phyloP scores from a whole-genome alignment of 139 green algal species.

The Chlorella sp. region DNA sequence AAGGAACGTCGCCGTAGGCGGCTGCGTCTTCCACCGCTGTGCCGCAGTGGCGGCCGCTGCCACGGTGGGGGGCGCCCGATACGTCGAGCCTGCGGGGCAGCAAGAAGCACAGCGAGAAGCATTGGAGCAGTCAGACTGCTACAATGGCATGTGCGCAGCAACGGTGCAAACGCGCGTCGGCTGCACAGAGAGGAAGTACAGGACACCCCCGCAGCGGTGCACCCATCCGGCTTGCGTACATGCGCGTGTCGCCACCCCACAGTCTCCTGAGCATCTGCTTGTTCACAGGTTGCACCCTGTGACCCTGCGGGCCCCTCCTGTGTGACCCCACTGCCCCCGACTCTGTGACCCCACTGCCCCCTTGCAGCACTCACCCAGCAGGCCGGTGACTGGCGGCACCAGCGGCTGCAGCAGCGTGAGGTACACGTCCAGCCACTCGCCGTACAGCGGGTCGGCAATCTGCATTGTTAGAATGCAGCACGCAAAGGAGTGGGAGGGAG shows the following conservation, averaged over 20 bases:
- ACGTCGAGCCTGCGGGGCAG: not conserved
- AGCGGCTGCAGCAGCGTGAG: not conserved
- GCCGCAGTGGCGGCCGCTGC: not conserved
- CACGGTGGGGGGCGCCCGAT: not conserved
- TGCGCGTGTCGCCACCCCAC: too few species aligned
- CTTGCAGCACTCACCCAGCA: not conserved
- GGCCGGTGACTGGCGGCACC: not conserved
- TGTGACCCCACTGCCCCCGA: too few species aligned
- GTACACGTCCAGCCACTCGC: conserved; percentile 20
- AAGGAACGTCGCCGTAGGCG: too few species aligned
- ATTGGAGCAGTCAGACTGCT: not conserved
- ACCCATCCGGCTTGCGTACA: not conserved
- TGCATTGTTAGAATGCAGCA: not conserved
- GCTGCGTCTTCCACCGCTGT: too few species aligned
- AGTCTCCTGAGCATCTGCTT: too few species aligned
- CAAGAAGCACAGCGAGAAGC: not conserved
- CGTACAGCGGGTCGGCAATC: not conserved
- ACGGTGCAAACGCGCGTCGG: too few species aligned
- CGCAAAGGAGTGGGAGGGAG: not conserved
- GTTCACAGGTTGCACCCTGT: too few species aligned
- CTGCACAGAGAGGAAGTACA: too few species aligned
- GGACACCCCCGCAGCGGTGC: too few species aligned
- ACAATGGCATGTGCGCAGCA: not conserved
- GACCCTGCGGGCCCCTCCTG: too few species aligned
- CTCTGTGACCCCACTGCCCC: too few species aligned